These are phyloP conservation scores for Blastobotrys apis DNA, from an alignment of 1,139 yeast genomes.

Conservation along the genomic window DNA sequence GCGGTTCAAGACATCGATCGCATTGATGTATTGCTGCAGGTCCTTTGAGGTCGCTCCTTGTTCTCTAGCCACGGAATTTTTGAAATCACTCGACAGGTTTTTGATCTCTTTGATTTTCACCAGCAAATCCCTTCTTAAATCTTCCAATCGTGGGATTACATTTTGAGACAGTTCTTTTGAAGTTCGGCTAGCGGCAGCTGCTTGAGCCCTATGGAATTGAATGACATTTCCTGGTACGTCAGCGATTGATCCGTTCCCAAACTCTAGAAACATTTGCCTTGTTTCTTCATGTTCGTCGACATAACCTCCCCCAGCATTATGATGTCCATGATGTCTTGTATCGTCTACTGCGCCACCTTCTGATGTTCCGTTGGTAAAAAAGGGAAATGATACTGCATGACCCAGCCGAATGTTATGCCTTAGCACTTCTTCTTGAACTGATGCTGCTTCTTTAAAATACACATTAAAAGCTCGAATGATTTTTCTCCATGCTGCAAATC, in stretches of 20 bases:
- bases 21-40: constrained; percentile 26
- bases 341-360: constrained; percentile 15
- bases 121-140: constrained; percentile 71
- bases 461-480: constrained; percentile 68
- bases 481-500: constrained; percentile 84
- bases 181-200: constrained; percentile 59
- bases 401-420: constrained; percentile 78
- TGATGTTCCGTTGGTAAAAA: constrained; percentile 35
- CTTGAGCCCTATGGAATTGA: constrained; percentile 70
- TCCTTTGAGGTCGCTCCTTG: constrained; percentile 49
- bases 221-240: constrained; percentile 74
- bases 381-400: constrained; percentile 66
- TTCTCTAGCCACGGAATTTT: constrained; percentile 67
- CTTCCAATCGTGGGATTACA: constrained; percentile 81
- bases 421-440: constrained; percentile 82
- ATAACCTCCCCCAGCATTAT: background rate
- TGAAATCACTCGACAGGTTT: constrained; percentile 76
- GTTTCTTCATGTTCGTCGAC: constrained; percentile 16
- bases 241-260: constrained; percentile 76
- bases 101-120: constrained; percentile 86
- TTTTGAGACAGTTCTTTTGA: constrained; percentile 65
- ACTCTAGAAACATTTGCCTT: constrained; percentile 52
- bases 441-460: constrained; percentile 74
- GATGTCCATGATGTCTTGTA: constrained; percentile 9
- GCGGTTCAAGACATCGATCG: constrained; percentile 29